phyloP scores from a whole-genome alignment of 139 green algal genomes.

The Astrephomene gubernaculifera region DNA sequence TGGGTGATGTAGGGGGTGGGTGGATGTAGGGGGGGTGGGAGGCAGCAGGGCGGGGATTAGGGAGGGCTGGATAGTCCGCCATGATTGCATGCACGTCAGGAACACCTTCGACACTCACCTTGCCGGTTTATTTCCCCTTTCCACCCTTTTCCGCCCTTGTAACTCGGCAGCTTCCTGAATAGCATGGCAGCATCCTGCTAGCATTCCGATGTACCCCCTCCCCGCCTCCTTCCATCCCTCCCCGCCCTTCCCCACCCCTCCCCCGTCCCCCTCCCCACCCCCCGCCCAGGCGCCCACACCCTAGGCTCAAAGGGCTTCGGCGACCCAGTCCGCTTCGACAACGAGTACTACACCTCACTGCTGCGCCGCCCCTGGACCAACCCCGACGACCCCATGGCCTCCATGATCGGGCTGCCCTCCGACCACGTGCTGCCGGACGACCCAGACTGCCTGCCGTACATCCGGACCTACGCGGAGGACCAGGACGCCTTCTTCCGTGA shows the following conservation, averaged over 20 bases:
- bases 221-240: not conserved
- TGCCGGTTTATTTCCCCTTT: too few species aligned
- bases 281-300: constrained; percentile 21
- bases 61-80: too few species aligned
- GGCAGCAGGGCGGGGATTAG: not conserved
- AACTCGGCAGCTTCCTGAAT: too few species aligned
- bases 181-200: too few species aligned
- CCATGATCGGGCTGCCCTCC: constrained; percentile 86
- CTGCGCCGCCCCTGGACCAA: constrained; percentile 80
- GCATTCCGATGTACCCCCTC: not conserved
- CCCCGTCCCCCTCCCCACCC: not conserved
- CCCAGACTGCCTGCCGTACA: constrained; percentile 47
- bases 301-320: constrained; percentile 93
- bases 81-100: too few species aligned
- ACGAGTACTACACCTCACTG: constrained; percentile 89
- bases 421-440: constrained; percentile 90
- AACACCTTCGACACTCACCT: too few species aligned
- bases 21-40: not conserved
- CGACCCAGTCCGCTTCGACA: constrained; percentile 92
- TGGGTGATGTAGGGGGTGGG: not conserved
- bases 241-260: not conserved
- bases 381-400: constrained; percentile 64
- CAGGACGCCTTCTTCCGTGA: constrained; percentile 78
- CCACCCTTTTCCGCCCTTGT: too few species aligned
- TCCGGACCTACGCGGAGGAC: constrained; percentile 71